Conservation (phyloP, 129 eudicot species). For the Kitagawia praeruptora region DNA sequence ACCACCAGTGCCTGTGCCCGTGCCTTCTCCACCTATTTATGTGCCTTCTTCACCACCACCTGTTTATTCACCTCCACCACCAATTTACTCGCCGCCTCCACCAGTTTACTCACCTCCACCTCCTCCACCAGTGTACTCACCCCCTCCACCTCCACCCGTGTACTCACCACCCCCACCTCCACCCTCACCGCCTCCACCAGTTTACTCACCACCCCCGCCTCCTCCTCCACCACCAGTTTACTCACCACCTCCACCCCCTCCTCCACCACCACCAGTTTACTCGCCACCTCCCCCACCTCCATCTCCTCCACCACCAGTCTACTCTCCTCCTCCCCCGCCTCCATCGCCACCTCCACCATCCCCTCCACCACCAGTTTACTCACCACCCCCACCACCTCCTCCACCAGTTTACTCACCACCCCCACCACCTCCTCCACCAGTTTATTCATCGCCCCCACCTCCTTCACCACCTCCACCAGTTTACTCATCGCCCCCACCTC, state of each 20-base stretch:
- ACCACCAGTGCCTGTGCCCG: slow-evolving; percentile 23
- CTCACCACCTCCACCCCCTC: slow-evolving; percentile 31
- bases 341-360: slow-evolving; percentile 27
- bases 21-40: slow-evolving; percentile 16
- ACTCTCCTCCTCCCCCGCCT: slow-evolving; percentile 37
- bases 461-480: slow-evolving; percentile 28
- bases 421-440: slow-evolving; percentile 22
- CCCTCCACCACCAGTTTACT: slow-evolving; percentile 4
- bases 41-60: slow-evolving; percentile 16
- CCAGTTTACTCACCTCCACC: slow-evolving; percentile 38
- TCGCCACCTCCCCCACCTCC: slow-evolving; percentile 25
- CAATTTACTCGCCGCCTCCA: slow-evolving; percentile 29
- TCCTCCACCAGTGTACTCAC: slow-evolving; percentile 19
- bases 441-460: slow-evolving; percentile 24
- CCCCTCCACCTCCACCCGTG: slow-evolving; percentile 27
- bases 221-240: slow-evolving; percentile 20
- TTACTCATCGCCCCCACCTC: slow-evolving; percentile 14
- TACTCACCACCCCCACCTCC: slow-evolving; percentile 21
- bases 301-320: slow-evolving; percentile 15
- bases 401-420: slow-evolving; percentile 31
- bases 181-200: slow-evolving; percentile 32
- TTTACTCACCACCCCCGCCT: slow-evolving; percentile 36
- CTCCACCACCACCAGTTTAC: slow-evolving; percentile 25
- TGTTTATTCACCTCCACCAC: slow-evolving; percentile 24
- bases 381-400: slow-evolving; percentile 27